These are phyloP conservation scores for Persicaria maculosa DNA, from an alignment of 148 eudicot genomes.

Conservation along the genomic window DNA sequence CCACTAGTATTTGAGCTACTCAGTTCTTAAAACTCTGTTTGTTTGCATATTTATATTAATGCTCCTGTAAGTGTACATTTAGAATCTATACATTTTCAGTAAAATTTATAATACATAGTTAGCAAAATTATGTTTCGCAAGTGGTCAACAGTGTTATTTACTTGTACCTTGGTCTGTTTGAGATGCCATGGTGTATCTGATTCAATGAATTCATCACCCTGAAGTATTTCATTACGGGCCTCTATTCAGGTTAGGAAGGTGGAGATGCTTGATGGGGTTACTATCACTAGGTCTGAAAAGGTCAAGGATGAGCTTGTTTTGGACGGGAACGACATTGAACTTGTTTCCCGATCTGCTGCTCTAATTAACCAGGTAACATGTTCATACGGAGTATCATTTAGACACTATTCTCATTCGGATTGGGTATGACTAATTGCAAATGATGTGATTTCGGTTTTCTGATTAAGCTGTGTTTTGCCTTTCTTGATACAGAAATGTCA, in stretches of 20 bases:
- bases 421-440: background rate
- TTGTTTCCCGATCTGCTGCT: conserved; percentile 16
- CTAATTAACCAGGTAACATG: conserved; percentile 9
- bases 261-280: conserved; percentile 13
- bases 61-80: background rate
- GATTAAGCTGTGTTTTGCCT: background rate
- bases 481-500: conserved; percentile 9
- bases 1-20: background rate
- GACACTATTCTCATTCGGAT: background rate
- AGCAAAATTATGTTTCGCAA: background rate
- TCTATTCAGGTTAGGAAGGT: conserved; percentile 12
- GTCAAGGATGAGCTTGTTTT: conserved; percentile 15
- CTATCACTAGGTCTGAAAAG: conserved; percentile 10
- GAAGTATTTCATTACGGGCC: background rate
- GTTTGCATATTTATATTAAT: no score
- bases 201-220: background rate
- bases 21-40: background rate
- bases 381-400: no score
- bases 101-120: no score
- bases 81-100: background rate
- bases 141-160: background rate
- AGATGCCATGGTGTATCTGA: background rate
- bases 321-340: conserved; percentile 14
- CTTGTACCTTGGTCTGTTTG: background rate
- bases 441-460: background rate